phyloP scores from a whole-genome alignment of 2,329 filamentous ascomycete species.

The Cladophialophora carrionii region DNA sequence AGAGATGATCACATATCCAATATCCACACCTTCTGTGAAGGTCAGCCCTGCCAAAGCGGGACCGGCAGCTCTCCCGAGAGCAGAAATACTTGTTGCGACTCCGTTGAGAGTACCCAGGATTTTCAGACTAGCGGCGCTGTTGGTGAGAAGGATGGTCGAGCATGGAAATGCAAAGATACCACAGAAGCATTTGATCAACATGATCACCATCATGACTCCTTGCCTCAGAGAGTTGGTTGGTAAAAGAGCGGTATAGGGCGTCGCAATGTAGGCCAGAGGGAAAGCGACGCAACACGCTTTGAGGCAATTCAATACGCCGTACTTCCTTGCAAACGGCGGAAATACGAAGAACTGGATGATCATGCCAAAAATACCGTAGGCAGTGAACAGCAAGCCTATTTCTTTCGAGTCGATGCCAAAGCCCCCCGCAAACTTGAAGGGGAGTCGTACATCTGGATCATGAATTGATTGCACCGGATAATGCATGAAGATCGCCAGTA shows the following conservation, averaged over 20 bases:
- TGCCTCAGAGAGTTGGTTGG: slow-evolving; percentile 58
- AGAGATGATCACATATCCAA: slow-evolving; percentile 75
- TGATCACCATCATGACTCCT: slow-evolving; percentile 63
- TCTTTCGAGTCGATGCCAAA: slow-evolving; percentile 73
- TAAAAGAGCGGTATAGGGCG: slow-evolving; percentile 75
- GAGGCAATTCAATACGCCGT: slow-evolving; percentile 75
- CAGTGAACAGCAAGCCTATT: slow-evolving; percentile 83
- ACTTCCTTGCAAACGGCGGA: slow-evolving; percentile 71
- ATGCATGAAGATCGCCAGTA: slow-evolving; percentile 86
- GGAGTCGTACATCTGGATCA: slow-evolving; percentile 63
- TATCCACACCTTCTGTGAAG: slow-evolving; percentile 75
- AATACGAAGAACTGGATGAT: slow-evolving; percentile 85
- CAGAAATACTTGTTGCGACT: slow-evolving; percentile 80
- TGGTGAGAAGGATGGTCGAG: slow-evolving; percentile 86
- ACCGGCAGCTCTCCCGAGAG: slow-evolving; percentile 76
- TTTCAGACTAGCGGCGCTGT: slow-evolving; percentile 73
- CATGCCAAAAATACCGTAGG: slow-evolving; percentile 79
- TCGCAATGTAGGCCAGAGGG: slow-evolving; percentile 76
- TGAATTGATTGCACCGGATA: slow-evolving; percentile 63
- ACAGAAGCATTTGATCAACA: slow-evolving; percentile 73
- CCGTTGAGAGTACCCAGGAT: slow-evolving; percentile 90
- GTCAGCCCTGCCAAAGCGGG: slow-evolving; percentile 72
- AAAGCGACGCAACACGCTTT: slow-evolving; percentile 68
- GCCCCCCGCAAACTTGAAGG: slow-evolving; percentile 80
- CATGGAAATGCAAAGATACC: slow-evolving; percentile 88